Percentiles rank a stretch among this genome's conserved stretches.
These are phyloP conservation scores for Raffaelea arxii DNA, from an alignment of 2,329 filamentous ascomycete genomes.

Conservation along the genomic window DNA sequence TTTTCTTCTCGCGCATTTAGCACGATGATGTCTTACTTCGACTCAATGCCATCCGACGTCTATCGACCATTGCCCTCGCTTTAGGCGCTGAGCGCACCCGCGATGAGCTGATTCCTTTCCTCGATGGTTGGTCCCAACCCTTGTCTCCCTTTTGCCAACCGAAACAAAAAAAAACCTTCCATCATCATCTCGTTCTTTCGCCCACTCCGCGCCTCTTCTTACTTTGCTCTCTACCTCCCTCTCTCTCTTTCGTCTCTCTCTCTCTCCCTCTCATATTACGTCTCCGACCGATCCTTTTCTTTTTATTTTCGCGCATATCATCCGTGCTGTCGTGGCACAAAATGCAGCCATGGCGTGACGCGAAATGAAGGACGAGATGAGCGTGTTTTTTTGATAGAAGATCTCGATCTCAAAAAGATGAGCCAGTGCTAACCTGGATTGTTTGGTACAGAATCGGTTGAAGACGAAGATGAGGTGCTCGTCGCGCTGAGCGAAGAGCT, in stretches of 20 bases:
- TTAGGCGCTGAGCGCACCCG: conserved; percentile 92
- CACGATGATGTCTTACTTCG: conserved; percentile 97
- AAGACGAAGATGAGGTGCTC: conserved; percentile 97
- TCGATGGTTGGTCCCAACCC: conserved; percentile 67
- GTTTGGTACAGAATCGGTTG: conserved; percentile 70
- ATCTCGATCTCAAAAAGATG: no score
- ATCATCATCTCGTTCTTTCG: no score
- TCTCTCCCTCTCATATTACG: background rate
- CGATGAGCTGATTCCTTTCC: conserved; percentile 96
- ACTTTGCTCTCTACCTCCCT: background rate
- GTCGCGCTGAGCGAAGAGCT: conserved; percentile 96
- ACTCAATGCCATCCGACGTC: conserved; percentile 94
- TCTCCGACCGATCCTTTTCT: background rate
- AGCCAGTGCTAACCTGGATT: no score
- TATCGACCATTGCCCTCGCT: conserved; percentile 95
- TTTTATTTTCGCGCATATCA: background rate
- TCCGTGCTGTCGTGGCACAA: background rate
- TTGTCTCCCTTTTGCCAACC: conserved; percentile 16
- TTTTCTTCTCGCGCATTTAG: conserved; percentile 35
- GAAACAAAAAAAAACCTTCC: no score
- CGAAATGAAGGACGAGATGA: no score
- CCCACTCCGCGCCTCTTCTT: no score
- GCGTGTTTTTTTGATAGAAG: no score
- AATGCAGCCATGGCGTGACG: no score
- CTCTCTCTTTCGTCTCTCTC: background rate